Evolutionary conservation across 495 filamentous ascomycete species (phyloP).

Genomic region (Neurospora cerealis): DNA sequence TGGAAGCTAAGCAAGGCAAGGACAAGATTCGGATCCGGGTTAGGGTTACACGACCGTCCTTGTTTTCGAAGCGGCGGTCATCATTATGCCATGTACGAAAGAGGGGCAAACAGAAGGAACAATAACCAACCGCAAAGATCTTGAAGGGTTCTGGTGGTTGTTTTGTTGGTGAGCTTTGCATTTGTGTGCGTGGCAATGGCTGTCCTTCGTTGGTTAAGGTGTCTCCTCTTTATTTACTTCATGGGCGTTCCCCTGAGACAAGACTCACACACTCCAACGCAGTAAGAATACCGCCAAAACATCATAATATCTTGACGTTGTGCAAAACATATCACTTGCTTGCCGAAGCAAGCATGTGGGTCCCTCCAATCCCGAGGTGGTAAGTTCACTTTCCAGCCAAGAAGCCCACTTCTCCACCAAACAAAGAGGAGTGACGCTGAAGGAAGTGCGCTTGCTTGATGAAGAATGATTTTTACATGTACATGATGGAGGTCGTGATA

Average conservation of each 20-base stretch:
- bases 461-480: too few species aligned
- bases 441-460: too few species aligned
- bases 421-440: too few species aligned
- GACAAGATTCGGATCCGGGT: background rate
- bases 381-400: too few species aligned
- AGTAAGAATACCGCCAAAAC: too few species aligned
- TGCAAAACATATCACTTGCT: too few species aligned
- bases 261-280: too few species aligned
- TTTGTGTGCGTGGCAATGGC: background rate
- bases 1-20: background rate
- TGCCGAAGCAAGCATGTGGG: too few species aligned
- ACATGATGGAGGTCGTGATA: too few species aligned
- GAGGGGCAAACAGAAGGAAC: background rate
- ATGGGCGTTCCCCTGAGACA: background rate
- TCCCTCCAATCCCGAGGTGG: too few species aligned
- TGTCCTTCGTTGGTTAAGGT: background rate
- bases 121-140: background rate
- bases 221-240: background rate
- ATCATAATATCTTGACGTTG: too few species aligned
- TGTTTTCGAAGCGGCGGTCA: background rate
- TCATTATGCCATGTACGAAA: background rate
- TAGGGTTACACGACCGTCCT: background rate
- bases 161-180: background rate
- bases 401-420: too few species aligned
- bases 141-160: background rate